Conservation (phyloP, 2,329 filamentous ascomycete genomes). For the Sporothrix inflata region DNA sequence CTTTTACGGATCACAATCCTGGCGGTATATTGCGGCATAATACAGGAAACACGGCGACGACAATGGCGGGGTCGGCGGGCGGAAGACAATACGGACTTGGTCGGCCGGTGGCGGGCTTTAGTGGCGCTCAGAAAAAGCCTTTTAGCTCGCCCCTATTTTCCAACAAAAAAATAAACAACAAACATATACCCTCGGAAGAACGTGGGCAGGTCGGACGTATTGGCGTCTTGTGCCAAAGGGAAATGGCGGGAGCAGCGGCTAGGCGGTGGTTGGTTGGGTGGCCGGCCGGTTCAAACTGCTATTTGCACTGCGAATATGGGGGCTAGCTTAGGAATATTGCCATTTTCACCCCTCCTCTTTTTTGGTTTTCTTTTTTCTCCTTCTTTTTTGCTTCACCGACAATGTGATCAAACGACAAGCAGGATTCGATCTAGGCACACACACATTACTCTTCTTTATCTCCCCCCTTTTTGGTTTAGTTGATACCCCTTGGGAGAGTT, state of each 20-base stretch:
- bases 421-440: not conserved
- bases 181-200: not conserved
- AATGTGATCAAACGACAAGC: not conserved
- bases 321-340: not conserved
- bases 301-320: not conserved
- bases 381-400: not conserved
- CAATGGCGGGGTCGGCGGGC: slow-evolving; percentile 3
- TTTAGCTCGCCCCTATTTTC: not conserved
- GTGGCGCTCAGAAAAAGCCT: not conserved
- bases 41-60: slow-evolving; percentile 5
- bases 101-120: slow-evolving; percentile 4
- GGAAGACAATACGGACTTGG: not conserved
- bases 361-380: not conserved
- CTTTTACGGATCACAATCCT: not conserved
- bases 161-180: slow-evolving; percentile 13
- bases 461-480: slow-evolving; percentile 24
- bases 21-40: not conserved
- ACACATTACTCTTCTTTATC: not conserved
- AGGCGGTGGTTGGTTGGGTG: not conserved
- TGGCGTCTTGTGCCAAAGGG: no score
- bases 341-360: not conserved
- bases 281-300: not conserved
- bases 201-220: not conserved
- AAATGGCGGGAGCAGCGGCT: no score
- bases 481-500: slow-evolving; percentile 26